A percentile compares a stretch with the other conserved stretches of the same genome.
Conservation (phyloP, 1,284 basidiomycete genomes). For the Garcileccinum viscosum region DNA sequence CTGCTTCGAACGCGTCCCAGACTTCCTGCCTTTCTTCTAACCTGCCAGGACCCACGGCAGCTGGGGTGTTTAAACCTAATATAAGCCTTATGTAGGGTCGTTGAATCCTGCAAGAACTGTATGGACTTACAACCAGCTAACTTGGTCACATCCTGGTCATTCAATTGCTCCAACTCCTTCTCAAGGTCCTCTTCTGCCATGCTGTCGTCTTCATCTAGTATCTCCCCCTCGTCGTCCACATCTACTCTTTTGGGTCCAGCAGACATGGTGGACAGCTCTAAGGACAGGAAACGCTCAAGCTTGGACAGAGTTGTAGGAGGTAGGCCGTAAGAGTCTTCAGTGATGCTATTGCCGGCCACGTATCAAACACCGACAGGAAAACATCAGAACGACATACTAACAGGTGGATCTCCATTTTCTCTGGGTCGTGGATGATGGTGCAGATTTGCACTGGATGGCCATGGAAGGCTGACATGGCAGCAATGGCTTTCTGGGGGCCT, state of each 20-base stretch:
- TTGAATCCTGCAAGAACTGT: background rate
- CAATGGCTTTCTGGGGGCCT: background rate
- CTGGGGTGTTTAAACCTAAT: background rate
- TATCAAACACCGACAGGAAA: background rate
- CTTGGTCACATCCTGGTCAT: background rate
- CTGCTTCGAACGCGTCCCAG: background rate
- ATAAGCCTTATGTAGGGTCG: background rate
- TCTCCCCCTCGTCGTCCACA: background rate
- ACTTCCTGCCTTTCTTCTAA: background rate
- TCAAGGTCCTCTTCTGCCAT: background rate
- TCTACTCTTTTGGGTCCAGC: background rate
- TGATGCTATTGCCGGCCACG: background rate
- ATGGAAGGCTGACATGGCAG: background rate
- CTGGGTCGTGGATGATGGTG: background rate
- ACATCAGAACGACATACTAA: background rate
- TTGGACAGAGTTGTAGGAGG: background rate
- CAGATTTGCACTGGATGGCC: background rate
- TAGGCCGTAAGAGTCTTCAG: background rate
- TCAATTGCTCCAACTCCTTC: background rate
- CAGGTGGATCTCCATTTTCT: background rate
- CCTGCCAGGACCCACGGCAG: background rate
- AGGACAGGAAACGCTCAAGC: background rate
- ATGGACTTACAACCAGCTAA: background rate
- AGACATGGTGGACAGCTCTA: background rate
- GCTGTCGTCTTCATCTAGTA: background rate